Percentiles rank a stretch among this genome's conserved stretches.
Conservation (phyloP, 2,329 filamentous ascomycete species). For the Erysiphe pulchra region DNA sequence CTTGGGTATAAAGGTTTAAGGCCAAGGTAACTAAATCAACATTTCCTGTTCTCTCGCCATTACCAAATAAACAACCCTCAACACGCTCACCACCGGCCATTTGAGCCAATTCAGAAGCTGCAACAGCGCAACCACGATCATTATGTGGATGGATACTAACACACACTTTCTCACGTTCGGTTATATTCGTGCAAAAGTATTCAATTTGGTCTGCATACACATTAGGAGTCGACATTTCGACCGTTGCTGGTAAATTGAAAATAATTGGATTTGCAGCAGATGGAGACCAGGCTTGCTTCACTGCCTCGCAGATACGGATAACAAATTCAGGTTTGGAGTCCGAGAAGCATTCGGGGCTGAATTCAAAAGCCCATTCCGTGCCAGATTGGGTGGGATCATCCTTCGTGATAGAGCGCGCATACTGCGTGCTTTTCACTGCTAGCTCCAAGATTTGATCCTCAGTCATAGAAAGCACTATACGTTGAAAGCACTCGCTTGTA, state of each 20-base stretch:
- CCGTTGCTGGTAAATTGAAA: slow-evolving; percentile 89
- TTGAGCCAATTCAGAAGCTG: slow-evolving; percentile 74
- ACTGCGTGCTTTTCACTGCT: slow-evolving; percentile 65
- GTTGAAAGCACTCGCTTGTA: slow-evolving; percentile 84
- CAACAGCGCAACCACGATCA: slow-evolving; percentile 71
- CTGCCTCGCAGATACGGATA: slow-evolving; percentile 65
- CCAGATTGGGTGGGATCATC: slow-evolving; percentile 30
- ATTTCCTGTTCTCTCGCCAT: slow-evolving; percentile 87
- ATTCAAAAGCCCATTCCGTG: slow-evolving; percentile 55
- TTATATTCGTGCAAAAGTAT: slow-evolving; percentile 72
- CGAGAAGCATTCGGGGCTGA: slow-evolving; percentile 73
- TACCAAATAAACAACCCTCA: slow-evolving; percentile 81
- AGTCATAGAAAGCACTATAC: slow-evolving; percentile 68
- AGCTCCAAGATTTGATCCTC: slow-evolving; percentile 60
- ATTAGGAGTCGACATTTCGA: slow-evolving; percentile 86
- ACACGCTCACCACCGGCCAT: slow-evolving; percentile 93
- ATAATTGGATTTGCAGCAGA: slow-evolving; percentile 60
- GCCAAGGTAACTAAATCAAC: slow-evolving; percentile 83
- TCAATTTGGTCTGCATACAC: slow-evolving; percentile 92
- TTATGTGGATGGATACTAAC: slow-evolving; percentile 89
- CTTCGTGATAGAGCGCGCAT: slow-evolving; percentile 77
- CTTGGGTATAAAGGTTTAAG: slow-evolving; percentile 87
- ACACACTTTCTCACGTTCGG: slow-evolving; percentile 62
- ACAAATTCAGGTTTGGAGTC: slow-evolving; percentile 70
- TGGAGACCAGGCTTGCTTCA: slow-evolving; percentile 83